Evolutionary conservation across 805 yeast genomes (phyloP), one percentile per base, ranked within the genome.

Genomic region (Cyberlindnera suaveolens): DNA sequence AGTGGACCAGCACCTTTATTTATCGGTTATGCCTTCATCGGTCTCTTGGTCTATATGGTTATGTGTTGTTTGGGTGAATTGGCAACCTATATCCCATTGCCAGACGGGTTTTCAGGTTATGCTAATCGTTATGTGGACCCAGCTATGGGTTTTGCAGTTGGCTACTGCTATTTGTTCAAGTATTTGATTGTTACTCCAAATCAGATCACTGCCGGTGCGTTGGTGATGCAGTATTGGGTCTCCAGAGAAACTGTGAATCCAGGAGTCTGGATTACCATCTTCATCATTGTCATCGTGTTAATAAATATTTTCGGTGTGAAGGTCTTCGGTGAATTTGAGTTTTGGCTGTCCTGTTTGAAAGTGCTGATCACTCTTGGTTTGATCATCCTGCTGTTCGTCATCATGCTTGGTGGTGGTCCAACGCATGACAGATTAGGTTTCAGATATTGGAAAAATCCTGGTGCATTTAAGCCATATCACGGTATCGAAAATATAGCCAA

Each of bases 381-480:
- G 17, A 48, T 48, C 23, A 3, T 48, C 86, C 46, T 82, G 40
- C 66, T 83, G 41, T 71, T 83, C 50, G 65, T 80, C 45, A 74
- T 85, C 47, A 81, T 83, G 65, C 67, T 80, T 43, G 95, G 95
- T 46, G 95, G 93, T 42, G 85, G 80, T 26, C 90, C 91, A 49
- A 70, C 71, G 34, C 82, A 80, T 54, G 88, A 83, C 52, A 72
- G 91, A 62, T 63, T 76, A 30, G 91, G 90, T 1, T 84, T 82
- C 66, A 71, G 85, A 54, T 83, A 69, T 58, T 83, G 87, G 86
- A 61, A 70, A 36, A 57, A 76, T 47, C 88, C 89, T 0, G 90
- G 89, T 48, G 82, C 87, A 0, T 82, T 72, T 52, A 67, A 57
- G 38, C 63, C 66, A 46, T 67, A 57, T 58, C 64, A 57, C 43